Evolutionary conservation across 495 filamentous ascomycete species (phyloP), one percentile per base, ranked within the genome.

Genomic region (Sphaerosporella brunnea): DNA sequence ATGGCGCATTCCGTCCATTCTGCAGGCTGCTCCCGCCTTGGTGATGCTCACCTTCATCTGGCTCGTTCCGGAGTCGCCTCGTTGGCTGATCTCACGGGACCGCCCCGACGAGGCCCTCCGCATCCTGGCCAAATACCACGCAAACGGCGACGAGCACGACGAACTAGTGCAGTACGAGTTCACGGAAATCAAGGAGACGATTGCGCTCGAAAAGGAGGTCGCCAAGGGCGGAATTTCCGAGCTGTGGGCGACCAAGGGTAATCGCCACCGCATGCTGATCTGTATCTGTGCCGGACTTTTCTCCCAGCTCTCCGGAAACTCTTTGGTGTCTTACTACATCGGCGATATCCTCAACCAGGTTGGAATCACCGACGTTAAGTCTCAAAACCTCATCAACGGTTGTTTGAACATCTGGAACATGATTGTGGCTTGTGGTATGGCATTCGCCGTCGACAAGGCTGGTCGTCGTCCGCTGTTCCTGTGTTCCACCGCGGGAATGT

Each of bases 51-150:
- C 65, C 44, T 66, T 63, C 48, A 68, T 79, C 45, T 77, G 68
- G 67, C 70, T 74, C 54, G 64, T 78, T 7, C 70, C 71, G n/a
- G 72, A 79, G 56, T 76, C 73, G 2, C 75, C 75, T 10, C 68
- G 75, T 52, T 82, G 62, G 64, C 65, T 80, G 19, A 75, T 82
- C 50, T 68, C 72, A 50, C 76, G 77, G 52, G 79, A 79, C 59
- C 69, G 70, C 46, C 65, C 71, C 48, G 78, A 82, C 9, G 57
- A 78, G 58, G 78, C 79, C 4, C 69, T 77, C 28, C 16, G 50
- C 0, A 72, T 75, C 47, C 68, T 80, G 0, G 69, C 71, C 51
- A 65, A 66, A 38, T 69, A 69, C 62, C 75, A 78, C 55, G 73
- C 68, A 53, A 69, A 74, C 57, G 75, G 74, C 46, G 61, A 78